Conservation (phyloP, 2,329 filamentous ascomycete species). For the Ophiocordyceps sinensis region DNA sequence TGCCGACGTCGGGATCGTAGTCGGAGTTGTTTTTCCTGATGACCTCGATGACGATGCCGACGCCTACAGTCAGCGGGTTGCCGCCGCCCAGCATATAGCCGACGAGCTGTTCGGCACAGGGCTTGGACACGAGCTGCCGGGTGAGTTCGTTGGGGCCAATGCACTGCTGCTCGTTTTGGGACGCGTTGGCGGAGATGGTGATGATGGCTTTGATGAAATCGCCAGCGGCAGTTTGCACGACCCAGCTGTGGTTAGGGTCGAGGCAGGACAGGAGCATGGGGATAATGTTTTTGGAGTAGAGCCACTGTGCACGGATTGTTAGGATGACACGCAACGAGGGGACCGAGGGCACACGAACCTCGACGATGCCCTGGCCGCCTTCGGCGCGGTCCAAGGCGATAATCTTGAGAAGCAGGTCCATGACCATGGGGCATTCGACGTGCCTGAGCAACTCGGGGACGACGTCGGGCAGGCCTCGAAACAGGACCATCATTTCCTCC, state of each 20-base stretch:
- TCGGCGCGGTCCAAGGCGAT: conserved; percentile 91
- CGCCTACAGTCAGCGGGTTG: conserved; percentile 87
- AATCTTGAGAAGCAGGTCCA: conserved; percentile 93
- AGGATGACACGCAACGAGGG: conserved; percentile 3
- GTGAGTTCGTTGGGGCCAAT: conserved; percentile 97
- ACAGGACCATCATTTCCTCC: conserved; percentile 84
- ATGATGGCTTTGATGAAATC: conserved; percentile 99
- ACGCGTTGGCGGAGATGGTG: conserved; percentile 95
- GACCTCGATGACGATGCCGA: conserved; percentile 95
- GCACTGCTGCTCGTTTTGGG: conserved; percentile 95
- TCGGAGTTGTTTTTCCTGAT: conserved; percentile 99
- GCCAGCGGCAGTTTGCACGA: conserved; percentile 89
- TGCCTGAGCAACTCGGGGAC: conserved; percentile 79
- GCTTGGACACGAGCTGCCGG: conserved; percentile 76
- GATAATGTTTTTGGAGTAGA: conserved; percentile 79
- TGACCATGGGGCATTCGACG: conserved; percentile 94
- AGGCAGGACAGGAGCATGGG: conserved; percentile 78
- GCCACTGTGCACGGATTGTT: conserved; percentile 48
- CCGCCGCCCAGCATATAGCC: conserved; percentile 84
- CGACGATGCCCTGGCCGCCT: conserved; percentile 81
- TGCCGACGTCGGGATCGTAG: conserved; percentile 85
- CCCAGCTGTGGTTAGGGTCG: conserved; percentile 68
- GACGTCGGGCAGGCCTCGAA: conserved; percentile 71
- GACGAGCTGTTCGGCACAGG: conserved; percentile 75
- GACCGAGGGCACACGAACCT: conserved; percentile 41